These are phyloP conservation scores for Rhodocollybia butyracea DNA, from an alignment of 768 basidiomycete species.

Conservation along the genomic window DNA sequence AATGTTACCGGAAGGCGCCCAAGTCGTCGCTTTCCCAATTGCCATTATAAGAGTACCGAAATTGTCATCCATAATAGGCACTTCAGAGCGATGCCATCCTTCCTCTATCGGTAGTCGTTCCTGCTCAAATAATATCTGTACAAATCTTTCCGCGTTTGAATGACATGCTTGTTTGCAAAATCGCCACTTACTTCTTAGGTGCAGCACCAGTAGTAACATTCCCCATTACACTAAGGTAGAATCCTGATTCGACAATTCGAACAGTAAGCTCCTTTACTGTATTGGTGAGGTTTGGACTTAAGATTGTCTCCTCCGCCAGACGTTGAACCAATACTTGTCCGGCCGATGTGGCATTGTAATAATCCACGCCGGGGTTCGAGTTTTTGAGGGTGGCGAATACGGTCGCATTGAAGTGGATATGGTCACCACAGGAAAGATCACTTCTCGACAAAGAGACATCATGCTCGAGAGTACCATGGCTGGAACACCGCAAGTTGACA, in stretches of 20 bases:
- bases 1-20: neutral
- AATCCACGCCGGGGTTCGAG: slow-evolving; percentile 13
- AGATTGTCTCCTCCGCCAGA: slow-evolving; percentile 7
- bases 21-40: neutral
- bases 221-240: slow-evolving; percentile 14
- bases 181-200: slow-evolving; percentile 5
- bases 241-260: slow-evolving; percentile 9
- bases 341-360: slow-evolving; percentile 10
- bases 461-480: slow-evolving; percentile 7
- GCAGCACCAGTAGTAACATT: neutral
- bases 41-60: neutral
- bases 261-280: slow-evolving; percentile 11
- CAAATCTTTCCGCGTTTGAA: neutral
- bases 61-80: neutral
- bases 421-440: slow-evolving; percentile 3
- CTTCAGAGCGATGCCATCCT: neutral
- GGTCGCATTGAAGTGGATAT: slow-evolving; percentile 2
- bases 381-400: neutral
- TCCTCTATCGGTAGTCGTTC: slow-evolving; percentile 6
- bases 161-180: neutral
- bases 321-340: slow-evolving; percentile 6
- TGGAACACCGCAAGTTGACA: neutral
- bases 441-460: slow-evolving; percentile 5
- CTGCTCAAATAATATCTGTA: slow-evolving; percentile 6
- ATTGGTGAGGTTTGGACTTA: slow-evolving; percentile 8